A percentile compares a stretch with the other conserved stretches of the same genome.
These are phyloP conservation scores for Ophiostoma populinum DNA, from an alignment of 2,329 filamentous ascomycete species.

Conservation along the genomic window DNA sequence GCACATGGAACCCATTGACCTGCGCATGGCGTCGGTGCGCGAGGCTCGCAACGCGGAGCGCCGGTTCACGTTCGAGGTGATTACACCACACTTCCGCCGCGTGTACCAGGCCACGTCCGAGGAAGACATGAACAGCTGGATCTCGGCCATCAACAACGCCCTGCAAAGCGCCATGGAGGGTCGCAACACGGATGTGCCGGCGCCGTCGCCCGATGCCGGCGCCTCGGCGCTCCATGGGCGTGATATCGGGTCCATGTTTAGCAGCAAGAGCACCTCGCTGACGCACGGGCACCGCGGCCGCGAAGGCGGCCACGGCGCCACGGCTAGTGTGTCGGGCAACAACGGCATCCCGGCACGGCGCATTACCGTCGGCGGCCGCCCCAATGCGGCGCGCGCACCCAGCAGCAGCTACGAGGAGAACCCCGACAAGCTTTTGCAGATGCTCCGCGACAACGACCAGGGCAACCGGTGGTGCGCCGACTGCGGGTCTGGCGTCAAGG, in stretches of 20 bases:
- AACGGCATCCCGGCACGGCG: slow-evolving; percentile 54
- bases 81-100: slow-evolving; percentile 87
- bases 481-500: slow-evolving; percentile 78
- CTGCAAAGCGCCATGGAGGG: slow-evolving; percentile 90
- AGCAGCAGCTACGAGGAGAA: slow-evolving; percentile 65
- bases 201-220: slow-evolving; percentile 15
- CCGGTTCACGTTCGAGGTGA: slow-evolving; percentile 95
- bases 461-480: slow-evolving; percentile 91
- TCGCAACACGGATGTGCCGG: slow-evolving; percentile 40
- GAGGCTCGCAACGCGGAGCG: slow-evolving; percentile 90
- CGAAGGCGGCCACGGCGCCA: slow-evolving; percentile 10
- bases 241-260: slow-evolving; percentile 84
- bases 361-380: slow-evolving; percentile 80
- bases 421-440: slow-evolving; percentile 70
- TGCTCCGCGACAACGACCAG: slow-evolving; percentile 76
- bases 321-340: slow-evolving; percentile 22
- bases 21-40: slow-evolving; percentile 90
- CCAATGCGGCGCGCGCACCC: slow-evolving; percentile 42
- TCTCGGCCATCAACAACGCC: slow-evolving; percentile 89
- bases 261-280: slow-evolving; percentile 71
- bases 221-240: slow-evolving; percentile 47
- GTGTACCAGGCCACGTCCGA: slow-evolving; percentile 97
- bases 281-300: slow-evolving; percentile 26
- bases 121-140: slow-evolving; percentile 97
- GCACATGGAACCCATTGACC: slow-evolving; percentile 94